phyloP scores from a whole-genome alignment of 2,329 filamentous ascomycete species.

The Onygenales sp. region DNA sequence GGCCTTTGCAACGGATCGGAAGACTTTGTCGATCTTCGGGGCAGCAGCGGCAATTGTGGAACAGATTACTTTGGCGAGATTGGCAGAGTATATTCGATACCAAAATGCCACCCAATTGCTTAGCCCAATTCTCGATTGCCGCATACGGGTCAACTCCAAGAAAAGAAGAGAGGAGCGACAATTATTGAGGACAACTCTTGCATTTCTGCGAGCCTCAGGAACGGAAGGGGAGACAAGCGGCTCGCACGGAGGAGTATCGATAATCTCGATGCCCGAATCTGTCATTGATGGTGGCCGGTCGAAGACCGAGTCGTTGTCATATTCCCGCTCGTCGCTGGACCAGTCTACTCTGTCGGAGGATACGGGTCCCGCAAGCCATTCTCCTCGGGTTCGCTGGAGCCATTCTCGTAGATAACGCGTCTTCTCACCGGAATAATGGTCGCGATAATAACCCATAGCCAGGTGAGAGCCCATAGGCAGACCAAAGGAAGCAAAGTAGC shows the following conservation, averaged over 20 bases:
- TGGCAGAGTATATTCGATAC: constrained; percentile 17
- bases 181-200: constrained; percentile 16
- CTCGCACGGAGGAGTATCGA: neutral
- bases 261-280: constrained; percentile 1
- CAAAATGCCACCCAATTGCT: constrained; percentile 21
- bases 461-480: no score
- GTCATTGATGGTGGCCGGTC: neutral
- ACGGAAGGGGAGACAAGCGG: constrained; percentile 6
- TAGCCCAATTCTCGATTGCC: constrained; percentile 20
- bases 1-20: constrained; percentile 16
- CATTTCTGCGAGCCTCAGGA: constrained; percentile 14
- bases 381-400: no score
- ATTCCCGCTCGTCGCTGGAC: neutral
- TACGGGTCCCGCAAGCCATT: no score
- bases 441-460: no score
- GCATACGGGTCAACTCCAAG: constrained; percentile 22
- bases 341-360: neutral
- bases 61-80: constrained; percentile 10
- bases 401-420: no score
- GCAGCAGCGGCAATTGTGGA: constrained; percentile 9
- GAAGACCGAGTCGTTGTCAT: neutral
- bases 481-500: no score
- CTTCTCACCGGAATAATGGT: no score
- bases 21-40: constrained; percentile 17
- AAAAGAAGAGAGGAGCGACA: constrained; percentile 19